Evolutionary conservation across 495 filamentous ascomycete genomes (phyloP).

Genomic region (Penicillium silybi): DNA sequence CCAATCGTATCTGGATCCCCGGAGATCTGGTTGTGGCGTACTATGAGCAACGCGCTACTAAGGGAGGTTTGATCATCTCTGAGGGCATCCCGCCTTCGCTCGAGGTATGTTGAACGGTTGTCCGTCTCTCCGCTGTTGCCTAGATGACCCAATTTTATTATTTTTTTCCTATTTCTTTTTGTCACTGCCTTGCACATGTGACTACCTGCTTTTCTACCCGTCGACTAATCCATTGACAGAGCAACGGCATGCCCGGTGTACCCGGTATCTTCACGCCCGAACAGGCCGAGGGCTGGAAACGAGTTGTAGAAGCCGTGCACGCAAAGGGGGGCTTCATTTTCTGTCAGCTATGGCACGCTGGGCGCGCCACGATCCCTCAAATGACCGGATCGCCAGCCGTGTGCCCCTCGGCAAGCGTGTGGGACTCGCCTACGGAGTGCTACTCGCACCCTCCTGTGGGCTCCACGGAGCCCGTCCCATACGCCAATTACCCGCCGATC

Average conservation of each 20-base stretch:
- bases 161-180: background rate
- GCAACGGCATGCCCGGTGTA: constrained; percentile 45
- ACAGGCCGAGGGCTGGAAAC: constrained; percentile 48
- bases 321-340: constrained; percentile 50
- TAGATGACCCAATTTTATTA: background rate
- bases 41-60: constrained; percentile 50
- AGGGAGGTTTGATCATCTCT: constrained; percentile 52
- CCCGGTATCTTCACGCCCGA: constrained; percentile 47
- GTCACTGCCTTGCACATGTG: no score
- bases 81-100: constrained; percentile 52
- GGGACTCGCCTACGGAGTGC: constrained; percentile 38
- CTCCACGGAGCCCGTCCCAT: constrained; percentile 33
- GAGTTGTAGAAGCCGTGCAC: constrained; percentile 51
- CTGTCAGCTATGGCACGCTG: constrained; percentile 51
- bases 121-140: background rate
- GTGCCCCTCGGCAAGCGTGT: constrained; percentile 35
- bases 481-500: constrained; percentile 42
- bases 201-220: background rate
- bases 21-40: constrained; percentile 49
- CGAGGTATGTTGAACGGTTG: constrained; percentile 23
- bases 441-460: constrained; percentile 35
- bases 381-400: constrained; percentile 39
- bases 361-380: constrained; percentile 45
- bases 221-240: constrained; percentile 7
- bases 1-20: constrained; percentile 44